Evolutionary conservation across 2,329 filamentous ascomycete species (phyloP).

Genomic region (Mariannaea sp.): DNA sequence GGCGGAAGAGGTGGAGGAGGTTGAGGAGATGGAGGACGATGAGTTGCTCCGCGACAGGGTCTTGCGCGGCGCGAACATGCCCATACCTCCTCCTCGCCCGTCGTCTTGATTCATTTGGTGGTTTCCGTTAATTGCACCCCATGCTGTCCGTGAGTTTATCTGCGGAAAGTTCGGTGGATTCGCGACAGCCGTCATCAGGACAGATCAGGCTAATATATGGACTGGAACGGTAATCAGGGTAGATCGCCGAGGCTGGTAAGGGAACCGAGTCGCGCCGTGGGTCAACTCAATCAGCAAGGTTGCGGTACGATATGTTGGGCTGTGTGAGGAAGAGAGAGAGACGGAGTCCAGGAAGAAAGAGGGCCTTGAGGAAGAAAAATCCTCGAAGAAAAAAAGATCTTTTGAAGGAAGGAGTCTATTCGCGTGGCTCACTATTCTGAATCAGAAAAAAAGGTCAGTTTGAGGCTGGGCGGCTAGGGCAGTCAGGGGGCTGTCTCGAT

Average conservation of each 20-base stretch:
- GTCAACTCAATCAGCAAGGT: background rate
- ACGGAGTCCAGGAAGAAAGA: conserved; percentile 10
- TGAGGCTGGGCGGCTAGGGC: conserved; percentile 13
- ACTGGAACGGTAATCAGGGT: conserved; percentile 27
- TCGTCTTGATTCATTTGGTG: conserved; percentile 82
- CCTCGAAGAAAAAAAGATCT: conserved; percentile 1
- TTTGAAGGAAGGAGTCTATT: conserved; percentile 8
- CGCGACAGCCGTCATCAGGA: conserved; percentile 71
- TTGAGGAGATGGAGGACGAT: conserved; percentile 86
- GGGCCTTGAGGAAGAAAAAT: conserved; percentile 9
- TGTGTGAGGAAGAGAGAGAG: background rate
- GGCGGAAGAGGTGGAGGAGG: conserved; percentile 67
- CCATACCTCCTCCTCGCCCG: conserved; percentile 63
- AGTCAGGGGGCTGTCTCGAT: conserved; percentile 5
- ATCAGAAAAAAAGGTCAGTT: conserved; percentile 17
- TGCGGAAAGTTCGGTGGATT: conserved; percentile 67
- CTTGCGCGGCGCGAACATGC: conserved; percentile 88
- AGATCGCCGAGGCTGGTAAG: conserved; percentile 25
- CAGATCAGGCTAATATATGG: conserved; percentile 33
- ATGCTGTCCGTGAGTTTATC: conserved; percentile 65
- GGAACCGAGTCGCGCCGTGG: conserved; percentile 28
- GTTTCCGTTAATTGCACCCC: conserved; percentile 62
- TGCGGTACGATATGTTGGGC: too few species aligned
- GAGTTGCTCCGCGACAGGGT: conserved; percentile 86
- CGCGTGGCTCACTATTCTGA: conserved; percentile 16